A percentile compares a stretch with the other conserved stretches of the same genome.
phyloP scores from a whole-genome alignment of 768 basidiomycete species.

The Kwoniella europaea region DNA sequence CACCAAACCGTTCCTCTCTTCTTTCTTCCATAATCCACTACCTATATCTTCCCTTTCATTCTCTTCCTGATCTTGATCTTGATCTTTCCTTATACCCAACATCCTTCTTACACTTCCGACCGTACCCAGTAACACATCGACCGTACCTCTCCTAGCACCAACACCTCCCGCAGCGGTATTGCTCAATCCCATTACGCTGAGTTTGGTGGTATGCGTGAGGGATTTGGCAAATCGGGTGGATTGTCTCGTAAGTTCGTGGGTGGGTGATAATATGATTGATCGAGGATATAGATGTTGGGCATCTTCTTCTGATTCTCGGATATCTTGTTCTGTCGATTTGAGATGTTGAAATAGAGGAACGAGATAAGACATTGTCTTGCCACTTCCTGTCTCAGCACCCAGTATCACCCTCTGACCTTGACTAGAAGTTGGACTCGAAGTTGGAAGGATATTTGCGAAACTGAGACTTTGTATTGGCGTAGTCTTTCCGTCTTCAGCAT shows the following conservation, averaged over 20 bases:
- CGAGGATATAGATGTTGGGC: slow-evolving; percentile 66
- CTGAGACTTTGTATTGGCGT: slow-evolving; percentile 66
- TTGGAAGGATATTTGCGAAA: slow-evolving; percentile 21
- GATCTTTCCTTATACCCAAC: slow-evolving; percentile 66
- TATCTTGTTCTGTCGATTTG: slow-evolving; percentile 67
- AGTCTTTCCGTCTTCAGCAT: slow-evolving; percentile 67
- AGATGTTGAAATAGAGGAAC: slow-evolving; percentile 79
- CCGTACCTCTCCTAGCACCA: slow-evolving; percentile 28
- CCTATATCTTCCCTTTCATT: slow-evolving; percentile 56
- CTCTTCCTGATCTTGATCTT: slow-evolving; percentile 35
- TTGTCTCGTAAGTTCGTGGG: slow-evolving; percentile 86
- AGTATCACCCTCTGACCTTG: slow-evolving; percentile 62
- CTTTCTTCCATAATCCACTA: slow-evolving; percentile 24
- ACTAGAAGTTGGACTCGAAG: not conserved
- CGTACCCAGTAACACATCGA: slow-evolving; percentile 66
- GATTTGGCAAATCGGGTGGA: slow-evolving; percentile 74
- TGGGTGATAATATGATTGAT: slow-evolving; percentile 80
- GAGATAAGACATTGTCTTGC: slow-evolving; percentile 88
- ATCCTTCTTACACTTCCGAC: slow-evolving; percentile 64
- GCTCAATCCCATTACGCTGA: slow-evolving; percentile 70
- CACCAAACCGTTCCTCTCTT: slow-evolving; percentile 59
- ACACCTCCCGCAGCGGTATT: slow-evolving; percentile 41
- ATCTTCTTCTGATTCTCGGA: not conserved
- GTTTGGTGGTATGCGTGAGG: slow-evolving; percentile 73
- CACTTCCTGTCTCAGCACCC: slow-evolving; percentile 88